Evolutionary conservation across 2,329 filamentous ascomycete species (phyloP), one percentile per base, ranked within the genome.

Genomic region (Colletotrichum lini): DNA sequence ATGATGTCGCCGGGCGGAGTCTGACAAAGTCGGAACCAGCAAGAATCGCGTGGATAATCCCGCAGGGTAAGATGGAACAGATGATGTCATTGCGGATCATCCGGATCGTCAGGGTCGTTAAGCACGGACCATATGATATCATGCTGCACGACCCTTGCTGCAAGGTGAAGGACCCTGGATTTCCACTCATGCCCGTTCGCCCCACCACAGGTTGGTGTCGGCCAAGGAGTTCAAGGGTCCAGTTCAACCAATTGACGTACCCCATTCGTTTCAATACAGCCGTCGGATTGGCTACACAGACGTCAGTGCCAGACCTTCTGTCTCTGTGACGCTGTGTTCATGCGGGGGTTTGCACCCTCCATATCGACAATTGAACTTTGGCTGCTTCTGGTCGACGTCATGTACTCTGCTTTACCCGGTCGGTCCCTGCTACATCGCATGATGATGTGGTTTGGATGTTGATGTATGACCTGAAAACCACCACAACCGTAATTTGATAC

Each of bases 151-250:
- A 72, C 70, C 70, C 70, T 61, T 70, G 10, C 56, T 70, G 66
- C 60, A 61, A 26, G 8, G 53, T 57, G n/a, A 47, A 69, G 44
- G 72, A 72, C 72, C 72, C 69, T 72, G 72, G 70, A 62, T 49
- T 59, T 23, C 38, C 45, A 63, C 30, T 30, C 15, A 16, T n/a
- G 45, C 8, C 63, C 30, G 12, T 8, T 21, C 7, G 7, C 21
- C 49, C 67, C 54, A 45, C n/a, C 10, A 44, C 38, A 35, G 8
- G 35, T 40, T 54, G 35, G 40, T 13, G 16, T 47, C 26, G 26
- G n/a, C 18, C 12, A 12, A 15, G 15, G 30, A n/a, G 30, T 53
- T 35, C 13, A 12, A 53, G 50, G 9, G 26, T 1, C 50, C 50
- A 53, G 18, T 26, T 12, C 4, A 35, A 9, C 23, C 50, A 38